Percentiles rank a stretch among this genome's conserved stretches.
These are phyloP conservation scores for Cryptococcus sp. DNA, from an alignment of 1,284 basidiomycete species.

Conservation along the genomic window DNA sequence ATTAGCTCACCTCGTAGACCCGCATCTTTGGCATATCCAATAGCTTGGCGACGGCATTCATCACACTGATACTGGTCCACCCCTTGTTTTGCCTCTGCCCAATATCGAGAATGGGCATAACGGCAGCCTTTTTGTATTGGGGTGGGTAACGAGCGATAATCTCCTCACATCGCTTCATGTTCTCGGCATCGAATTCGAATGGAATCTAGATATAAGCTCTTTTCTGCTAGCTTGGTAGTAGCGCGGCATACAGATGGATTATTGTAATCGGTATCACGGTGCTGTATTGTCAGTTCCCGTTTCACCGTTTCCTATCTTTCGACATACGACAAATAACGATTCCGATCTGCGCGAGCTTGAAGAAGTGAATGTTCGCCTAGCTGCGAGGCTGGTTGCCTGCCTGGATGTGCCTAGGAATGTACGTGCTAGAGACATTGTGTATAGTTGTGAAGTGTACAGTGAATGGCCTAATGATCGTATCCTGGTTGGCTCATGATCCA, in stretches of 20 bases:
- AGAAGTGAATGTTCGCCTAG: constrained; percentile 51
- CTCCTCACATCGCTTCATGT: constrained; percentile 77
- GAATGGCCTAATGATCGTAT: constrained; percentile 3
- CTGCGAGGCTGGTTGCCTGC: constrained; percentile 15
- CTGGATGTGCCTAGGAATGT: constrained; percentile 28
- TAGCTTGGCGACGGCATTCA: constrained; percentile 93
- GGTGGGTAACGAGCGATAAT: constrained; percentile 90
- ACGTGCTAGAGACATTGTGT: constrained; percentile 35
- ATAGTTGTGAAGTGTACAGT: not conserved
- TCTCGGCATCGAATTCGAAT: constrained; percentile 79
- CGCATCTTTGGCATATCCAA: constrained; percentile 97
- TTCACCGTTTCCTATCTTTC: constrained; percentile 1
- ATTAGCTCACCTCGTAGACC: constrained; percentile 70
- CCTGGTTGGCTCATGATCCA: constrained; percentile 7
- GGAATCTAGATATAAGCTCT: constrained; percentile 60
- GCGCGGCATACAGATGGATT: constrained; percentile 54
- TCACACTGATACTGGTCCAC: constrained; percentile 98
- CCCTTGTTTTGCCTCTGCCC: constrained; percentile 97
- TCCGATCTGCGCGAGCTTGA: constrained; percentile 55
- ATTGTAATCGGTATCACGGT: constrained; percentile 90
- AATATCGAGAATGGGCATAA: constrained; percentile 93
- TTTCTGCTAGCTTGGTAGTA: not conserved
- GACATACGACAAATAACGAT: constrained; percentile 59
- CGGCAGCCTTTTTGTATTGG: constrained; percentile 97
- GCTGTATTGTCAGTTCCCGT: constrained; percentile 52